These are phyloP conservation scores for Whalleya microplaca DNA, from an alignment of 2,329 filamentous ascomycete genomes.

Conservation along the genomic window DNA sequence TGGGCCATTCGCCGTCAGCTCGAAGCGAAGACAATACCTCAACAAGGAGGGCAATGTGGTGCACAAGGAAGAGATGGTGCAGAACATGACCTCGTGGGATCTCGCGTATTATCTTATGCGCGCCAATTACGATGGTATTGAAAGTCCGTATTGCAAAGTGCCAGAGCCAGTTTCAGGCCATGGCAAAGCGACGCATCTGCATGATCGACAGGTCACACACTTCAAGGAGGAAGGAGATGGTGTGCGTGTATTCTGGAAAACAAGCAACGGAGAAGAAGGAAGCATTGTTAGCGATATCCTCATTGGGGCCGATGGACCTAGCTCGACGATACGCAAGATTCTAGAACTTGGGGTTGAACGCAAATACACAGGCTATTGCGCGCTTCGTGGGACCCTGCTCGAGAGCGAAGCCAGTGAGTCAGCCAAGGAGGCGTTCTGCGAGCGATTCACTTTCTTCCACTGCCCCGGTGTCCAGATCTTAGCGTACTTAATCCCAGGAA, in stretches of 20 bases:
- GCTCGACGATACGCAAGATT: constrained; percentile 42
- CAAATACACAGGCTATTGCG: constrained; percentile 45
- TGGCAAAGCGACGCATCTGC: constrained; percentile 37
- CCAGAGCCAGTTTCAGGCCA: constrained; percentile 31
- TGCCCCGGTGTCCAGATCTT: constrained; percentile 44
- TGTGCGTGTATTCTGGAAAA: constrained; percentile 38
- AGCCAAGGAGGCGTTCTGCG: constrained; percentile 38
- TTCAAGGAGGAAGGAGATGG: constrained; percentile 32
- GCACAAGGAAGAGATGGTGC: constrained; percentile 39
- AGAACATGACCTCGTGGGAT: constrained; percentile 54
- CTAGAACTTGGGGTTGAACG: constrained; percentile 36
- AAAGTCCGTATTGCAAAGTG: constrained; percentile 37
- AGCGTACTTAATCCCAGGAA: constrained; percentile 47
- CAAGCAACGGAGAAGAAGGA: constrained; percentile 38
- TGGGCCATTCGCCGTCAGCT: constrained; percentile 36
- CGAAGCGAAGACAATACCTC: constrained; percentile 40
- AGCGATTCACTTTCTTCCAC: constrained; percentile 47
- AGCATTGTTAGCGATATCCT: constrained; percentile 41
- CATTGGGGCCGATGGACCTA: constrained; percentile 49
- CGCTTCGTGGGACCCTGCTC: constrained; percentile 45
- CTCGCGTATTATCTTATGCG: constrained; percentile 48
- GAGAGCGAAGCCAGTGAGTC: constrained; percentile 43
- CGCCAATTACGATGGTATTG: constrained; percentile 47
- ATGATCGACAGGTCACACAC: constrained; percentile 39
- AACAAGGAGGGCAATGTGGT: constrained; percentile 38